Evolutionary conservation across 257 asterid genomes (phyloP), one percentile per base, ranked within the genome.

Genomic region (Nemophila menziesii): DNA sequence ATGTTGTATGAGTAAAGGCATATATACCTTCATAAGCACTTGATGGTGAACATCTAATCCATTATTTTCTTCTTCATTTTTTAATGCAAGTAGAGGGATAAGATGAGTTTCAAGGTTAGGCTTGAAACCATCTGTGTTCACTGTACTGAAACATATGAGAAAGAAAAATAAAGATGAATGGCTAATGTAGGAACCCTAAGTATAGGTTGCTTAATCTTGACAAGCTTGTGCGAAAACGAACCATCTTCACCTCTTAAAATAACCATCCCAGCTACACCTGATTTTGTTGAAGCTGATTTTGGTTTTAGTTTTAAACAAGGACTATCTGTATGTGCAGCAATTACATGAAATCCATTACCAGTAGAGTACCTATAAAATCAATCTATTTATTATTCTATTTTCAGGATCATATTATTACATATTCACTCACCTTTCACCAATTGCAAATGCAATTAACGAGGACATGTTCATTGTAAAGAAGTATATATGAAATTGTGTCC

Each of bases 241-340:
- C 94, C 96, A 67, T 85, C 85, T 33, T 67, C 70, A 34, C 72
- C 73, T 71, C 87, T 81, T 55, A 85, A 48, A 50, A 90, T 81
- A 52, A 79, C 96, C 72, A 94, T 68, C 65, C 98, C 98, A 55
- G 96, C 98, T 52, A 89, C 78, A 26, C 94, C 94, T 52, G 92
- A 77, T 71, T 72, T 84, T 56, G 79, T 63, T 33, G 83, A 78
- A 19, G 98, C 93, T 46, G 92, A 81, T 59, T 72, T 78, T 55
- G 98, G 98, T 75, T 90, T 90, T 72, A 90, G 77, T 62, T 90
- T 90, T 19, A 90, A 83, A 66, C 98, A 89, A 22, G 98, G 98
- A 72, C 98, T 90, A 64, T 89, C 96, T 36, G 93, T 89, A 60
- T 89, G 98, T 16, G 98, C 98, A 60, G 96, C 98, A 59, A 89